Evolutionary conservation across 108 stramenopile species (phyloP).

Genomic region (Skeletonema costatum): DNA sequence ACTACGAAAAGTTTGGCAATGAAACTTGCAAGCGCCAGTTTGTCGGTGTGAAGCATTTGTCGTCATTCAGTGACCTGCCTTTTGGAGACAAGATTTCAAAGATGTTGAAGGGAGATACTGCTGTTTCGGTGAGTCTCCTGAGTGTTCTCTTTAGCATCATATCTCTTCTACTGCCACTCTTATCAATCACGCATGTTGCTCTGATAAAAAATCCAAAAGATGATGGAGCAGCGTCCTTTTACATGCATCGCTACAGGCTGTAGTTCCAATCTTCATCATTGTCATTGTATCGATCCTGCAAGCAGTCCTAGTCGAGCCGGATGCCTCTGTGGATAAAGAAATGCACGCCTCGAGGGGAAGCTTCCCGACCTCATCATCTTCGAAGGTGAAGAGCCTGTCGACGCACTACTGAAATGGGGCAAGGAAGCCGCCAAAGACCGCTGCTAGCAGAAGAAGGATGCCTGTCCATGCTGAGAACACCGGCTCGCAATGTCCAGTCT

Average conservation of each 20-base stretch:
- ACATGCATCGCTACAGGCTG: slow-evolving; percentile 5
- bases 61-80: slow-evolving; percentile 35
- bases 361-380: slow-evolving; percentile 46
- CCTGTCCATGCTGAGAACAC: too few species aligned
- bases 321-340: slow-evolving; percentile 33
- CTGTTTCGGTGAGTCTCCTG: slow-evolving; percentile 11
- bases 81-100: slow-evolving; percentile 26
- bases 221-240: slow-evolving; percentile 38
- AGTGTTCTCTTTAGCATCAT: not conserved
- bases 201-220: not conserved
- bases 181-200: not conserved
- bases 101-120: slow-evolving; percentile 30
- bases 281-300: slow-evolving; percentile 31
- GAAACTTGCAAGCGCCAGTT: slow-evolving; percentile 53
- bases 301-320: slow-evolving; percentile 49
- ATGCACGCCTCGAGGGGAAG: slow-evolving; percentile 51
- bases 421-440: slow-evolving; percentile 43
- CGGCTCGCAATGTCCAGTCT: too few species aligned
- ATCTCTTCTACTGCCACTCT: not conserved
- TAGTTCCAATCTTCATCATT: slow-evolving; percentile 15
- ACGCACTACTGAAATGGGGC: slow-evolving; percentile 52
- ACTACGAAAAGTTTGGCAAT: slow-evolving; percentile 55
- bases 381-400: slow-evolving; percentile 54
- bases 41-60: slow-evolving; percentile 43
- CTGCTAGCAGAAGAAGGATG: too few species aligned